Evolutionary conservation across 1,284 basidiomycete species (phyloP), one percentile per base, ranked within the genome.

Genomic region (Athelia sp.): DNA sequence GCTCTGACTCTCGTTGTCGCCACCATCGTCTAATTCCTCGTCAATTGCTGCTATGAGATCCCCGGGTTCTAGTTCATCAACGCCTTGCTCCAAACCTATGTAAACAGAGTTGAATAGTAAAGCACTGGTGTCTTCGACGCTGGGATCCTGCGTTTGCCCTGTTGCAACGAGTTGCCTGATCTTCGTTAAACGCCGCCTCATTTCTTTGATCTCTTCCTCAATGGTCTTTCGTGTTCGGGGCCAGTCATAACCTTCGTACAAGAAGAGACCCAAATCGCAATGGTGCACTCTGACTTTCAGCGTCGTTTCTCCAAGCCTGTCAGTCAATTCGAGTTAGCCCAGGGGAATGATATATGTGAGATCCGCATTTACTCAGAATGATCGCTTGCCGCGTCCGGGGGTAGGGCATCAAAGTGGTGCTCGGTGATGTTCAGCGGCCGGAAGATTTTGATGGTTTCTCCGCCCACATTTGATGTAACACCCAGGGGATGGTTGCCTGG

Each of bases 171-270:
- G 75, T 66, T 99, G 96, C 47, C 90, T 79, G 60, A 99, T 97
- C 67, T 90, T 93, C 45, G 91, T 87, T 38, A 99, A 77, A 21
- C 84, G 84, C 48, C 84, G 82, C 45, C 93, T 82, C 70, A 99
- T 92, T 29, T 88, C 84, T 62, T 88, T 93, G 50, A 91, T 81
- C 63, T 95, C 90, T 45, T 90, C 84, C 63, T 97, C 90, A 47
- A 99, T 92, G 4, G 81, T 81, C 63, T 80, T 85, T 44, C 94
- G 84, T 2, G 96, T 99, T 35, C 79, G 75, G 1, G 67, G 67
- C 94, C 96, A 99, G 62, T 99, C 97, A 60, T 94, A 99, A 1
- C 96, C 94, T 51, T 94, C 91, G 61, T 95, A 88, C 4, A 98
- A 74, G 51, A 84, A 75, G 29, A 97, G 60, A 0, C 75, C 78